phyloP scores from a whole-genome alignment of 2,329 filamentous ascomycete species.

The Dactylella cylindrospora region DNA sequence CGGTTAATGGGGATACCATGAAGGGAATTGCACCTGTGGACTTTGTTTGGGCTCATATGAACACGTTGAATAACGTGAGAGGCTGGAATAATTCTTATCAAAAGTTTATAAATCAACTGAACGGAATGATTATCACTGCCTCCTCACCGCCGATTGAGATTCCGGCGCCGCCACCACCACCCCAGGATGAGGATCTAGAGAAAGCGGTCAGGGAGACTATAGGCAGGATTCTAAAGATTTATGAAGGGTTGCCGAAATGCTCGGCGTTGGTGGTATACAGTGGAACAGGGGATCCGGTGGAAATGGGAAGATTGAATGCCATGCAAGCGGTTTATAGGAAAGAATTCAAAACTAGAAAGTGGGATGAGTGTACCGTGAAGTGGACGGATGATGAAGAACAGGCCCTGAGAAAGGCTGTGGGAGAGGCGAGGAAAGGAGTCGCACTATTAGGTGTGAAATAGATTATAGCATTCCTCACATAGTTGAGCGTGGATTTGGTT shows the following conservation, averaged over 20 bases:
- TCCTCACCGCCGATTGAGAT: conserved; percentile 18
- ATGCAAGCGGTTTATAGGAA: conserved; percentile 64
- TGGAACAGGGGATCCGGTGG: conserved; percentile 68
- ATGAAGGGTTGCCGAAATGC: conserved; percentile 64
- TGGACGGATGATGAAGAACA: conserved; percentile 70
- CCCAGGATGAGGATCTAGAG: conserved; percentile 18
- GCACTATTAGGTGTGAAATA: conserved; percentile 68
- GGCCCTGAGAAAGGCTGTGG: conserved; percentile 61
- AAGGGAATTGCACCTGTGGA: conserved; percentile 65
- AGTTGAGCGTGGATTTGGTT: too few species aligned
- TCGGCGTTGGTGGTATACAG: conserved; percentile 67
- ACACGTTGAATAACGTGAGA: conserved; percentile 65
- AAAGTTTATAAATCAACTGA: conserved; percentile 33
- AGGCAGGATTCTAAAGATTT: conserved; percentile 59
- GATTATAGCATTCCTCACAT: neutral
- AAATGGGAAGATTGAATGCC: conserved; percentile 64
- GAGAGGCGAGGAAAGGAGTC: conserved; percentile 63
- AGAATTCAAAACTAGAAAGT: conserved; percentile 67
- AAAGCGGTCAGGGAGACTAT: conserved; percentile 45
- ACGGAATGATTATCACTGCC: conserved; percentile 8
- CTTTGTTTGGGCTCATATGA: conserved; percentile 68
- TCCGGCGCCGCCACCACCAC: conserved; percentile 12
- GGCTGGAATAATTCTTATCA: conserved; percentile 60
- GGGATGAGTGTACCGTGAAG: conserved; percentile 67
- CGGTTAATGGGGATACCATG: conserved; percentile 56